A percentile compares a stretch with the other conserved stretches of the same genome.
phyloP scores from a whole-genome alignment of 768 basidiomycete genomes.

The Pleurotus cornucopiae region DNA sequence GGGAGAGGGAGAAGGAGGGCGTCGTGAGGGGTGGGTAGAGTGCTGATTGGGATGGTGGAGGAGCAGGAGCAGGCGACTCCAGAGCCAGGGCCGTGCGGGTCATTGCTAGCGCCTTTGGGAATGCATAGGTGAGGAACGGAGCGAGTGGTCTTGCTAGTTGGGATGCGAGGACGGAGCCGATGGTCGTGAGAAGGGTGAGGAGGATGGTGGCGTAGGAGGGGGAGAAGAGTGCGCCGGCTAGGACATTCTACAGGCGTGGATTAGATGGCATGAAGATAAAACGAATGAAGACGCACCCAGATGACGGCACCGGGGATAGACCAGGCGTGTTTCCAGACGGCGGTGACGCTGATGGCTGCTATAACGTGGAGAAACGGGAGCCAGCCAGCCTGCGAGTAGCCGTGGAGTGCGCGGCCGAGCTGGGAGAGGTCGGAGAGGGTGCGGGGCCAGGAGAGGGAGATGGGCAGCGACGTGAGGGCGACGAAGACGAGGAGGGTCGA shows the following conservation, averaged over 20 bases:
- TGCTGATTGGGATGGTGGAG: no score
- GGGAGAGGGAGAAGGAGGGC: no score
- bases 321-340: conserved; percentile 97
- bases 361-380: conserved; percentile 72
- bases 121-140: conserved; percentile 74
- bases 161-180: conserved; percentile 82
- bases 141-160: conserved; percentile 79
- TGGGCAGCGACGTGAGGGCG: conserved; percentile 59
- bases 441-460: conserved; percentile 72
- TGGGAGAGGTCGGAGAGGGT: conserved; percentile 73
- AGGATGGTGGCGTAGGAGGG: conserved; percentile 78
- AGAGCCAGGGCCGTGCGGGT: conserved; percentile 80
- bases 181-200: conserved; percentile 78
- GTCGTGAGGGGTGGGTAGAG: no score
- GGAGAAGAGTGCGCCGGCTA: conserved; percentile 83
- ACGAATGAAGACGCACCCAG: conserved; percentile 53
- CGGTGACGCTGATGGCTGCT: conserved; percentile 76
- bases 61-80: conserved; percentile 19
- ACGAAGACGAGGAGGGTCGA: conserved; percentile 69
- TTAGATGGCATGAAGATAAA: conserved; percentile 12
- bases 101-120: conserved; percentile 82
- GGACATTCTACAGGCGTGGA: conserved; percentile 63
- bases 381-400: conserved; percentile 69
- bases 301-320: conserved; percentile 92
- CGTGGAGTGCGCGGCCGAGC: conserved; percentile 70